Percentiles rank a stretch among this genome's conserved stretches.
phyloP scores from a whole-genome alignment of 805 yeast genomes.

The Cyberlindnera samutprakarnensis region DNA sequence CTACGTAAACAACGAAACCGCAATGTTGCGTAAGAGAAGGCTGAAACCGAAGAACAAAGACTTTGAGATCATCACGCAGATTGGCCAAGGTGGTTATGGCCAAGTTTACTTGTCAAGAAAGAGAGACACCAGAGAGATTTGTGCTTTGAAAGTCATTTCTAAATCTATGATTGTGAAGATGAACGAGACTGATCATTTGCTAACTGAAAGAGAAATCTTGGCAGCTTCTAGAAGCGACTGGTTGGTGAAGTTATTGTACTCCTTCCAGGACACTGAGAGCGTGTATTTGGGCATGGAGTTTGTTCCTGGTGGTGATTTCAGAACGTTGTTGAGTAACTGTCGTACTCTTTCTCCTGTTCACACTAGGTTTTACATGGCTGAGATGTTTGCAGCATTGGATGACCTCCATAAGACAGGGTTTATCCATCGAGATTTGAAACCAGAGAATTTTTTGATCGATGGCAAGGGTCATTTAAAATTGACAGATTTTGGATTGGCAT shows the following conservation, averaged over 20 bases:
- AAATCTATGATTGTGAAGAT: slow-evolving; percentile 79
- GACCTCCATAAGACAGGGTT: slow-evolving; percentile 92
- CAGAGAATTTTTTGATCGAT: slow-evolving; percentile 88
- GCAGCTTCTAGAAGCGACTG: slow-evolving; percentile 96
- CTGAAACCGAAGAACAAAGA: slow-evolving; percentile 91
- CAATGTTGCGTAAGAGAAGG: slow-evolving; percentile 78
- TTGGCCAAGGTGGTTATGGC: slow-evolving; percentile 99
- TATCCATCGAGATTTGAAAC: slow-evolving; percentile 95
- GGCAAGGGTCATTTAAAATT: slow-evolving; percentile 86
- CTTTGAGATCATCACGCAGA: slow-evolving; percentile 94
- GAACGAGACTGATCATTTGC: slow-evolving; percentile 91
- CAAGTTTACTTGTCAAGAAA: slow-evolving; percentile 96
- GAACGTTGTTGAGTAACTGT: slow-evolving; percentile 89
- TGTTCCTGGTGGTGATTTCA: slow-evolving; percentile 99
- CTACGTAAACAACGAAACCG: slow-evolving; percentile 79
- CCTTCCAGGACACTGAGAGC: slow-evolving; percentile 88
- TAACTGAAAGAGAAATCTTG: slow-evolving; percentile 93
- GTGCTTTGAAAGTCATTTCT: slow-evolving; percentile 89
- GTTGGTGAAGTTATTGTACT: slow-evolving; percentile 89
- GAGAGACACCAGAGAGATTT: slow-evolving; percentile 88
- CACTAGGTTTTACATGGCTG: slow-evolving; percentile 89
- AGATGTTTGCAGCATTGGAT: slow-evolving; percentile 93
- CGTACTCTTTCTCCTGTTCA: slow-evolving; percentile 91
- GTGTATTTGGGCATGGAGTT: slow-evolving; percentile 97
- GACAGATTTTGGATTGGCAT: slow-evolving; percentile 96